Evolutionary conservation across 805 yeast species (phyloP), one percentile per base, ranked within the genome.

Genomic region (Candida maesae): DNA sequence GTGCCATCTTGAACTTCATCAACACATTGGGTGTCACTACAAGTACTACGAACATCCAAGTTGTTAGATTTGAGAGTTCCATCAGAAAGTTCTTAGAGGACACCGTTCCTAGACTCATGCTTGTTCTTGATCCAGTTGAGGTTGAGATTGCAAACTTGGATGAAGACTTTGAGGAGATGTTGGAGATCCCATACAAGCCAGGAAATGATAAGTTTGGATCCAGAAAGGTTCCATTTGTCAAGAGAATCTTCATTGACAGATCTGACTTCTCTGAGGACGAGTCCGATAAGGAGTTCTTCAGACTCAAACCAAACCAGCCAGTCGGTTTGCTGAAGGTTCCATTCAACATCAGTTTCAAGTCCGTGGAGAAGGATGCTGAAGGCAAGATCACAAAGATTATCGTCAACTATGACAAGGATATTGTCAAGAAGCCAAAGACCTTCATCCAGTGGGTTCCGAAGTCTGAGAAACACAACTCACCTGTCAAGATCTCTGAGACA

Each of bases 21-120:
- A 87, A 90, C 63, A 91, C 96, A 34, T 75, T 93, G 53, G 99
- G 99, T 58, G 99, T 93, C 42, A 93, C 99, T 31, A 93, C 98
- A 2, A 74, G 91, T 34, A 84, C 90, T 33, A 82, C 96, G 31
- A 88, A 87, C 59, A 93, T 93, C 60, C 98, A 93, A 71, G 84
- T 77, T 15, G 77, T 79, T 9, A 75, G 99, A 62, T 89, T 93
- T 59, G 99, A 93, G 58, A 78, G 82, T 58, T 81, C 97, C 2
- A 79, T 93, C 42, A 81, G 99, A 65, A 74, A 78, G 49, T 93
- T 79, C 64, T 73, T 93, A 57, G 99, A 93, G 68, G 81, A 79
- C 55, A 79, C 89, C 16, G 89, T 95, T 14, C 98, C 99, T 42
- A 79, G 99, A 63, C 72, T 93, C 55, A 90, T 93, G 96, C 80